These are phyloP conservation scores for Irpex lacteus DNA, from an alignment of 1,284 basidiomycete species.

Conservation along the genomic window DNA sequence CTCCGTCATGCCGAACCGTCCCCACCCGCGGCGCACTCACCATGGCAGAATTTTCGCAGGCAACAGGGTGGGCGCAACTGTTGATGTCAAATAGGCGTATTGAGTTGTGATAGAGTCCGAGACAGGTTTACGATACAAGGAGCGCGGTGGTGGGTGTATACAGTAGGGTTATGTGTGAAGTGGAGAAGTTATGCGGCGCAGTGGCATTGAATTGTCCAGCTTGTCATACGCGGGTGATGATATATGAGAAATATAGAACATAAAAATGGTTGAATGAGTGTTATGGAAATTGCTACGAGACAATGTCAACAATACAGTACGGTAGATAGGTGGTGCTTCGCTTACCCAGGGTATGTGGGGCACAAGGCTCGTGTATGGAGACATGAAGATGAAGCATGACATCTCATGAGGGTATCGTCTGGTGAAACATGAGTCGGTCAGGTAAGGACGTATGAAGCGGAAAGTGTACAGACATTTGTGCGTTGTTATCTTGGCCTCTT, in stretches of 20 bases:
- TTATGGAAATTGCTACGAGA: background rate
- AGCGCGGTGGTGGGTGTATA: background rate
- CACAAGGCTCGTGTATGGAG: background rate
- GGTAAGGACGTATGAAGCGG: background rate
- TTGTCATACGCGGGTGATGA: background rate
- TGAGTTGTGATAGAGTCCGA: constrained; percentile 1
- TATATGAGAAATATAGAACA: background rate
- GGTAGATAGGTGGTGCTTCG: background rate
- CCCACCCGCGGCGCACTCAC: background rate
- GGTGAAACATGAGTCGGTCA: background rate
- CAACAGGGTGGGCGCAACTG: background rate
- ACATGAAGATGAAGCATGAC: background rate
- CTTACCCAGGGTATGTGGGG: background rate
- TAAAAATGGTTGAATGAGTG: background rate
- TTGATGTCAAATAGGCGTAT: constrained; percentile 1
- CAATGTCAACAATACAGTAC: background rate
- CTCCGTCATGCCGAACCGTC: background rate
- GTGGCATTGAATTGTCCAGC: background rate
- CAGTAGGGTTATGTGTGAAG: background rate
- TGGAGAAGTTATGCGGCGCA: background rate
- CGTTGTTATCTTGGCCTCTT: background rate
- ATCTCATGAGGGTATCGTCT: background rate
- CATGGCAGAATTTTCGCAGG: background rate
- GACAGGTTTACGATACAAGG: background rate
- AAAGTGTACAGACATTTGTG: background rate